phyloP scores from a whole-genome alignment of 257 asterid genomes.

The Nicotiana benthamiana region DNA sequence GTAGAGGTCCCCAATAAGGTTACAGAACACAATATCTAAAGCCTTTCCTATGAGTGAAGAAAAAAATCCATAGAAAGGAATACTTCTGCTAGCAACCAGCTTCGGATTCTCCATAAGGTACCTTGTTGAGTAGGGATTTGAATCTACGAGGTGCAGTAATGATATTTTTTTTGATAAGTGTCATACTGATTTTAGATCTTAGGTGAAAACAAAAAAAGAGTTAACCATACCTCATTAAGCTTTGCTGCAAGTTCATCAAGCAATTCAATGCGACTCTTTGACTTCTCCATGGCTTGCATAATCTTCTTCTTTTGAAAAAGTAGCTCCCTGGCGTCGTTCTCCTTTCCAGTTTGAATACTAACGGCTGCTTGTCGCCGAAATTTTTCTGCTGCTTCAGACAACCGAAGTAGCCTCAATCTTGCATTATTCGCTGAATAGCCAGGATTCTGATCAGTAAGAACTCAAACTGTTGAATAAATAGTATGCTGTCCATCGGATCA shows the following conservation, averaged over 20 bases:
- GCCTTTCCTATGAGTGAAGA: background rate
- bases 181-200: background rate
- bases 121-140: background rate
- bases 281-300: conserved; percentile 80
- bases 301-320: conserved; percentile 81
- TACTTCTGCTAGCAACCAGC: background rate
- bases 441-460: conserved; percentile 11
- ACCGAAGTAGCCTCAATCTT: conserved; percentile 69
- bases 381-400: conserved; percentile 87
- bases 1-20: background rate
- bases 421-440: conserved; percentile 61
- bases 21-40: background rate
- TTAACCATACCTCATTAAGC: conserved; percentile 55
- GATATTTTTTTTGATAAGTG: background rate
- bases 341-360: conserved; percentile 64
- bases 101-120: background rate
- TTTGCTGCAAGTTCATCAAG: conserved; percentile 67
- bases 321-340: conserved; percentile 71
- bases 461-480: conserved; percentile 3
- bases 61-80: background rate
- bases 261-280: conserved; percentile 70
- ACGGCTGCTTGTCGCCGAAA: conserved; percentile 71
- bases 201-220: background rate
- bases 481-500: background rate
- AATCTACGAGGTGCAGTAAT: background rate